Evolutionary conservation across 2,329 filamentous ascomycete genomes (phyloP), one percentile per base, ranked within the genome.

Genomic region (Pseudogymnoascus sp.): DNA sequence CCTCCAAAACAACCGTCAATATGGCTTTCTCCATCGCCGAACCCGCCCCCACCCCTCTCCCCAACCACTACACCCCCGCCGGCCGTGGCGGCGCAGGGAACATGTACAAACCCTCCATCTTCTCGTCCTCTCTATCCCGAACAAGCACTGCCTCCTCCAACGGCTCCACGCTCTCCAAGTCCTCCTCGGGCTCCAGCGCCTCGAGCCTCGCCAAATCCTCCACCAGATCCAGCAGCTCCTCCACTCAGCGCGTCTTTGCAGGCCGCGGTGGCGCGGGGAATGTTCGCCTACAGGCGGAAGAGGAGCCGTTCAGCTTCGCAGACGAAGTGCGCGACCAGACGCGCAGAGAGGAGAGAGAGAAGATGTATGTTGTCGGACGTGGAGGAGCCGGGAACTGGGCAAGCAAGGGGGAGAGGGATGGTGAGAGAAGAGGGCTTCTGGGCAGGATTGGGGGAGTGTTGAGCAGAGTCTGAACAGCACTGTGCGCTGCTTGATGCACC

Each of bases 191-290:
- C 61, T 73, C 72, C 66, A 66, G 61, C 63, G n/a, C 30, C 8
- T 58, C 52, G 12, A 58, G 30, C 55, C 25, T 38, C n/a, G 28
- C 12, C 55, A 59, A 59, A 5, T 22, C 35, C 55, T 36, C 55
- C 25, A 59, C 30, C 16, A 9, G 66, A 58, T 73, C 72, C 66
- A 66, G 62, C 63, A 38, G 3, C 30, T 35, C 52, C 9, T 35
- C 55, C 45, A 28, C 2, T 3, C 45, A 33, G 55, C 55, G 35
- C 16, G 30, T 59, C 35, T 38, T 59, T 9, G 30, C 30, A 4
- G 71, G 71, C 11, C 67, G 71, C 16, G 71, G 71, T 4, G 71
- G 71, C 25, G 71, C 70, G 14, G 71, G 71, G n/a, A 73, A 73
- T 64, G 70, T 72, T 45, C 68, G 67, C 61, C 55, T 62, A 12